Base-by-base conservation (phyloP, 768 basidiomycete species). In the Pulveroboletus sp. region DNA sequence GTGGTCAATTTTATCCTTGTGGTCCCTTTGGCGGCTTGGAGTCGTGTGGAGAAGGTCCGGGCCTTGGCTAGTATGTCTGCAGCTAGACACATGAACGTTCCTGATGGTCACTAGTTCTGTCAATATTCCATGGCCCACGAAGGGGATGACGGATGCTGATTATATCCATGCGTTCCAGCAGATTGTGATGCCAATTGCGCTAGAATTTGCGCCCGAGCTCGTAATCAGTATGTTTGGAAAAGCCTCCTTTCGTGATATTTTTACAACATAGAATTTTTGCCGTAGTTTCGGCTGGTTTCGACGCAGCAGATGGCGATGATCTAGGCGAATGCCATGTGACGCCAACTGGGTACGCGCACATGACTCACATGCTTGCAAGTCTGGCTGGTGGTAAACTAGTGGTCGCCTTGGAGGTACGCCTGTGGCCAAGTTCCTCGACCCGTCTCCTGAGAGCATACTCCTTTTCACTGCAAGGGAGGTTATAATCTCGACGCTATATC, bases 141-240 rank as follows among this genome's bases (percentile, higher is more conserved):
- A 69, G 35, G 93, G 89, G 14, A 95, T 96, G 84, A 82, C 82
- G 6, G 95, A 99, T 63, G 90, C 91, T 12, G 96, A 99, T 63
- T 99, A 99, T 60, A 78, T 99, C 17, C 86, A 94, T 60, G 96
- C 96, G 0, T 98, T 99, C 69, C 93, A 97, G 62, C 85, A 86
- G 60, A 79, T 98, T 39, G 79, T 98, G 30, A 93, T 99, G 89
- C 96, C 96, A 2, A 95, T 99, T 52, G 94, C 92, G 0, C 80
- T 93, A 68, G 96, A 99, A 69, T 99, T 97, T 65, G 82, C 87
- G 0, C 96, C 96, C 2, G 94, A 99, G 55, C 76, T 98, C 5
- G 92, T 99, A 6, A 93, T 98, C 55, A 91, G 96, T 97, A 58
- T 49, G 89, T 74, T 21, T 1, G 18, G 24, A 38, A 24, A 17